Evolutionary conservation across 2,329 filamentous ascomycete genomes (phyloP).

Genomic region (Aspergillus viridinutans): DNA sequence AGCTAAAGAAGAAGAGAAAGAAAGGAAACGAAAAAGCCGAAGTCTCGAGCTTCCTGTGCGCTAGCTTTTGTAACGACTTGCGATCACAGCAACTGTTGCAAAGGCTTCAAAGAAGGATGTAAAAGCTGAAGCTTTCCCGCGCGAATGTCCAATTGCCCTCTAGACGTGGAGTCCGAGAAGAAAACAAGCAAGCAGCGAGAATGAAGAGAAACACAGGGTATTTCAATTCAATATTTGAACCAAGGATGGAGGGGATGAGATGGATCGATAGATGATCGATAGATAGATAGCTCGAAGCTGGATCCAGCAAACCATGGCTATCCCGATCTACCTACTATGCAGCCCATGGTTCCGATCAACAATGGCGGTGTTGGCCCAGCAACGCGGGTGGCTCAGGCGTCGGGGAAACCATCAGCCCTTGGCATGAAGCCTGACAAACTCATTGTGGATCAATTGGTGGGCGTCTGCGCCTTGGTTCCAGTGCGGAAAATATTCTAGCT

Average conservation of each 20-base stretch:
- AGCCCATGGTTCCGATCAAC: slow-evolving; percentile 36
- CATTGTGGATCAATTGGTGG: slow-evolving; percentile 13
- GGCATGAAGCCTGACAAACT: slow-evolving; percentile 13
- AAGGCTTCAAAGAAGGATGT: slow-evolving; percentile 2
- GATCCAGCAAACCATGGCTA: slow-evolving; percentile 10
- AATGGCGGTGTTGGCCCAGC: slow-evolving; percentile 37
- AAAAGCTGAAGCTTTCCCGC: slow-evolving; percentile 2
- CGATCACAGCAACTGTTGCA: not conserved
- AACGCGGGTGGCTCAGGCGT: slow-evolving; percentile 28
- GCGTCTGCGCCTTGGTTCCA: slow-evolving; percentile 14
- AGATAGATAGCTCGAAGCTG: slow-evolving; percentile 19
- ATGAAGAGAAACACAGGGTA: slow-evolving; percentile 22
- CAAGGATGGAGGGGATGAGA: slow-evolving; percentile 11
- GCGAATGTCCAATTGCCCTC: not conserved
- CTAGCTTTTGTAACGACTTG: slow-evolving; percentile 4
- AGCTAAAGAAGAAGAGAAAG: slow-evolving; percentile 10
- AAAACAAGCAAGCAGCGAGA: slow-evolving; percentile 4
- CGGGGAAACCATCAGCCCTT: slow-evolving; percentile 28
- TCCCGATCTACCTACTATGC: slow-evolving; percentile 26
- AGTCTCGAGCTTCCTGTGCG: slow-evolving; percentile 2
- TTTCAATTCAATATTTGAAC: slow-evolving; percentile 23
- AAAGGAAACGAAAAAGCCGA: slow-evolving; percentile 1
- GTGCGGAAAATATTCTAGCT: not conserved
- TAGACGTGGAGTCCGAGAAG: slow-evolving; percentile 2
- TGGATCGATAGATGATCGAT: slow-evolving; percentile 24